Base-by-base conservation (phyloP, 1,284 basidiomycete genomes). In the Schizophyllum commune region DNA sequence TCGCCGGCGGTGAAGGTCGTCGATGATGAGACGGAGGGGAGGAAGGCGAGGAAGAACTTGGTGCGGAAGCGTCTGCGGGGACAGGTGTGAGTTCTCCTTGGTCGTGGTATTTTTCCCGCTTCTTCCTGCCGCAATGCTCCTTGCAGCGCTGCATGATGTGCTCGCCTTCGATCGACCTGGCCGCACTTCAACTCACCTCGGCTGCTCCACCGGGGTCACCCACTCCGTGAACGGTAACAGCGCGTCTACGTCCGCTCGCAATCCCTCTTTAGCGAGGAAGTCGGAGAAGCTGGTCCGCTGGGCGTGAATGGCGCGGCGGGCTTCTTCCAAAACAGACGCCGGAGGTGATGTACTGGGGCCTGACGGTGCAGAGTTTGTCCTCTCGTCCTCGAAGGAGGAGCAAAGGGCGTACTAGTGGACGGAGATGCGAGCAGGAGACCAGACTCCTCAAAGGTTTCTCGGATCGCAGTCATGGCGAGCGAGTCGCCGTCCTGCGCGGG, bases 401-500 rank as follows among this genome's bases (percentile, higher is more conserved):
- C 67, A 57, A 19, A 67, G 61, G 15, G 67, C 58, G 47, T 57
- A 57, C 3, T 61, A 55, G 2, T 27, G 27, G 27, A 27, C 27
- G 76, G 68, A 5, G 82, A 81, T 3, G 84, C 85, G n/a, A 89
- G 70, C 5, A 89, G 72, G 32, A 89, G 70, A 1, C 87, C 88
- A 2, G 86, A 80, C 68, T 90, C 88, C 68, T 90, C 88, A 61
- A 90, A 89, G 0, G 86, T 84, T 70, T 90, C 87, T 17, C 88
- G 77, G 55, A 89, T 83, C 1, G 86, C 88, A 5, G 86, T 89
- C 63, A 84, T 77, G 32, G 72, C 71, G 17, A 86, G 70, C 9
- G 80, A 82, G 8, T 69, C 27, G 27, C 27, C 68, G 66, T 89
- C 87, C 65, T 89, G 85, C 58, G 73, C 72, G 56, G 74, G 64